A percentile compares a stretch with the other conserved stretches of the same genome.
phyloP scores from a whole-genome alignment of 768 basidiomycete genomes.

The Daedaleopsis nitida region DNA sequence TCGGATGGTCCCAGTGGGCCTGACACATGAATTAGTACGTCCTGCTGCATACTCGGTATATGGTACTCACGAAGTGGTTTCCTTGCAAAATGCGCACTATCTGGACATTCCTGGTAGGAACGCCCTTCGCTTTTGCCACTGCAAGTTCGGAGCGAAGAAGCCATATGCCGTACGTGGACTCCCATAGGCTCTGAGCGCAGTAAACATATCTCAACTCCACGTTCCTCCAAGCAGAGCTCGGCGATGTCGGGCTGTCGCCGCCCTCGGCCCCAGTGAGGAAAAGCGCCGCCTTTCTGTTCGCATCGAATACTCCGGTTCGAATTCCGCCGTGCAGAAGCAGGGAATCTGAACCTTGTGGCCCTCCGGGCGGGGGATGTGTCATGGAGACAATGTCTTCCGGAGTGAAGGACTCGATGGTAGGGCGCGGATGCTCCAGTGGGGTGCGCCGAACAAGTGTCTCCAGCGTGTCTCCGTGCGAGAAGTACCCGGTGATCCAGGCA shows the following conservation, averaged over 20 bases:
- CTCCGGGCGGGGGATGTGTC: background rate
- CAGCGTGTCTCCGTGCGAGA: constrained; percentile 6
- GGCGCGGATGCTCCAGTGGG: constrained; percentile 1
- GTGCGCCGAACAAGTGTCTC: constrained; percentile 3
- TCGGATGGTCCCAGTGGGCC: background rate
- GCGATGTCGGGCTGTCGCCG: background rate
- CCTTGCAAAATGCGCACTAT: constrained; percentile 6
- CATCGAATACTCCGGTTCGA: background rate
- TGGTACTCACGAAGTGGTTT: constrained; percentile 16
- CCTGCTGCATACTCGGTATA: background rate
- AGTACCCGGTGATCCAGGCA: constrained; percentile 14
- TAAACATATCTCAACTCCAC: background rate
- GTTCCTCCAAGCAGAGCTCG: background rate
- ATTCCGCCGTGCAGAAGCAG: background rate
- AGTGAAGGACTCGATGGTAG: constrained; percentile 1
- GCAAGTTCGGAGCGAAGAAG: constrained; percentile 3
- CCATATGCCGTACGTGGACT: constrained; percentile 8
- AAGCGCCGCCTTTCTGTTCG: background rate
- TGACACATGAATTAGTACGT: background rate
- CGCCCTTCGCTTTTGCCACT: constrained; percentile 2
- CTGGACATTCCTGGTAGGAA: background rate
- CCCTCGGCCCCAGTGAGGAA: background rate
- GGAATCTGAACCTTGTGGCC: background rate
- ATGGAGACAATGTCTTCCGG: constrained; percentile 5
- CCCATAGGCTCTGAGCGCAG: constrained; percentile 8